Base-by-base conservation (phyloP, 345 rosid species). In the Pugionium cornutum region DNA sequence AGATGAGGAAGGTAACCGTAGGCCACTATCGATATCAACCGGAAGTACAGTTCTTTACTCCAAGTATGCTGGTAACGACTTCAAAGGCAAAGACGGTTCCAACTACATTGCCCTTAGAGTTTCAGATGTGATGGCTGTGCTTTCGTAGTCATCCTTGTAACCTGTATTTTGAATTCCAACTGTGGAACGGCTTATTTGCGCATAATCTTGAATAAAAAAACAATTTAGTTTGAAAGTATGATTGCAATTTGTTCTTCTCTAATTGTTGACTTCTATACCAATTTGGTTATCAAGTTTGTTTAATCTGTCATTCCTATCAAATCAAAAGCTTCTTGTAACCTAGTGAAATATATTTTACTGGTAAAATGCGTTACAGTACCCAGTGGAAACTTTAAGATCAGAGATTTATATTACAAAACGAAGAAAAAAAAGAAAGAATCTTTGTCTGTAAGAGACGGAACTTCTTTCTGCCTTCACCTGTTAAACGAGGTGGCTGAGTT, bases 91-190 rank as follows among this genome's bases (percentile, higher is more conserved):
- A 31, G 96, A 95, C 30, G 97, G 92, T 6, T 45, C 84, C 31
- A 82, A 81, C 75, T 95, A 89, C 78, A 87, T 91, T 63, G 97
- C 89, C 25, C 75, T 95, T 5, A 84, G 87, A 79, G 92, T 76
- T 49, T 75, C 96, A n/a, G 97, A 95, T 78, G 86, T 95, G 26
- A 88, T 95, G 92, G 97, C 99, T 4, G 80, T 89, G 48, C 92
- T 95, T 59, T 84, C 92, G 49, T 95, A 89, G 86, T 79, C 52
- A 18, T 64, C 57, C 27, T 3, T 59, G 57, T 18, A 18, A 18
- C 18, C 18, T 18, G 18, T 18, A 18, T 36, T 47, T 60, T 67
- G 65, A 54, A 74, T 42, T 32, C 73, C 68, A 74, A 74, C 3
- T 61, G 64, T 67, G 77, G 77, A 62, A 62, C 72, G 67, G 67